Evolutionary conservation across 768 basidiomycete species (phyloP).

Genomic region (Suillus subalutaceus): DNA sequence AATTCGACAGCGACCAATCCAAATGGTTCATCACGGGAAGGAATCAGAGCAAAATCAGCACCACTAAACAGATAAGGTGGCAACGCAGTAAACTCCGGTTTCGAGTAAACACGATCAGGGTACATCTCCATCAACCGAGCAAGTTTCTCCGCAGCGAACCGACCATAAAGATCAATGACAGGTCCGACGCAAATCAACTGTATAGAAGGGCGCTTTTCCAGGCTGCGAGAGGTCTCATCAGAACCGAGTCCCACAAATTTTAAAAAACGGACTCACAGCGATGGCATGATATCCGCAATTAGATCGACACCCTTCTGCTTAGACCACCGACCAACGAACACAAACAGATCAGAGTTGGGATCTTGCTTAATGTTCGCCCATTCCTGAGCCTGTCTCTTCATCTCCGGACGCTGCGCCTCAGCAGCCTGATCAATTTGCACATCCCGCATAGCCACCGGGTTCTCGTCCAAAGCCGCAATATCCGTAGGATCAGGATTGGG

Average conservation of each 20-base stretch:
- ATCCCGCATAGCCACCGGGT: slow-evolving; percentile 67
- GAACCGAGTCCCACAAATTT: not conserved
- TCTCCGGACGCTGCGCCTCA: slow-evolving; percentile 88
- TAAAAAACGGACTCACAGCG: slow-evolving; percentile 56
- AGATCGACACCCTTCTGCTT: slow-evolving; percentile 98
- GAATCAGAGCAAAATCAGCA: slow-evolving; percentile 94
- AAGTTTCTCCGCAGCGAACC: slow-evolving; percentile 94
- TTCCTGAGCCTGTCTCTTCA: slow-evolving; percentile 91
- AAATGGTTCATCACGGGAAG: slow-evolving; percentile 95
- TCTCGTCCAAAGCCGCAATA: slow-evolving; percentile 89
- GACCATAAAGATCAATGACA: slow-evolving; percentile 93
- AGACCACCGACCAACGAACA: slow-evolving; percentile 97
- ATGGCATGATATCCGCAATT: slow-evolving; percentile 94
- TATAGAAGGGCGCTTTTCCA: slow-evolving; percentile 84
- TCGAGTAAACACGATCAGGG: slow-evolving; percentile 92
- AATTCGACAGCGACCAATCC: slow-evolving; percentile 96
- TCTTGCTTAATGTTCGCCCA: slow-evolving; percentile 96
- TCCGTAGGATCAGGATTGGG: slow-evolving; percentile 96
- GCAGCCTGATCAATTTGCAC: slow-evolving; percentile 78
- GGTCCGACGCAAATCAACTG: slow-evolving; percentile 91
- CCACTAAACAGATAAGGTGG: slow-evolving; percentile 94
- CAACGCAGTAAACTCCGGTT: slow-evolving; percentile 93
- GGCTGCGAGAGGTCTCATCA: slow-evolving; percentile 39
- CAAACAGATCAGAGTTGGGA: slow-evolving; percentile 86
- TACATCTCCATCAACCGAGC: slow-evolving; percentile 93